A percentile compares a stretch with the other conserved stretches of the same genome.
These are phyloP conservation scores for Somion occarium DNA, from an alignment of 1,284 basidiomycete species.

Conservation along the genomic window DNA sequence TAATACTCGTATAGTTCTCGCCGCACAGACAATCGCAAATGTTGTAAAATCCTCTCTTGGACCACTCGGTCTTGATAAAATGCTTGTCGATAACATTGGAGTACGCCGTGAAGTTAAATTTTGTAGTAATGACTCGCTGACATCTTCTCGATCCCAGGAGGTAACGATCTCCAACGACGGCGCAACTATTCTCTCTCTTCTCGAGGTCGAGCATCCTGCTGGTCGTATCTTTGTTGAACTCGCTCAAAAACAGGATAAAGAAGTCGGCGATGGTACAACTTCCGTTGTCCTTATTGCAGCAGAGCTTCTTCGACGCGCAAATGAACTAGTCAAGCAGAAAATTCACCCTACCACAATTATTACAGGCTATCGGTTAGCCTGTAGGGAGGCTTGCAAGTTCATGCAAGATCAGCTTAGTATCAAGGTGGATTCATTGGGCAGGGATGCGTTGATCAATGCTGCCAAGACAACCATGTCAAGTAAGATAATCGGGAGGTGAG, in stretches of 20 bases:
- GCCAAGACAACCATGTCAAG: constrained; percentile 99
- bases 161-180: constrained; percentile 99
- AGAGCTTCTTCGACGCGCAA: constrained; percentile 91
- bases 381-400: constrained; percentile 96
- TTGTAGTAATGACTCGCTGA: background rate
- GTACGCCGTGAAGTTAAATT: constrained; percentile 40
- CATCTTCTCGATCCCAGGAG: constrained; percentile 51
- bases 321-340: constrained; percentile 97
- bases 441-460: constrained; percentile 92
- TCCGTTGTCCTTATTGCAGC: constrained; percentile 98
- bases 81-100: constrained; percentile 99
- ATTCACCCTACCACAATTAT: constrained; percentile 99
- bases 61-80: constrained; percentile 93
- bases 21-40: constrained; percentile 96
- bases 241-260: constrained; percentile 99
- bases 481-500: constrained; percentile 96
- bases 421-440: constrained; percentile 89
- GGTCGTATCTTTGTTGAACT: constrained; percentile 97
- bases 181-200: constrained; percentile 91
- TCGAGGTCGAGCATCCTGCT: constrained; percentile 92
- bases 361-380: constrained; percentile 96
- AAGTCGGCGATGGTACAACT: constrained; percentile 99
- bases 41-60: constrained; percentile 96
- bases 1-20: constrained; percentile 63
- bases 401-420: constrained; percentile 97